A percentile compares a stretch with the other conserved stretches of the same genome.
These are phyloP conservation scores for Barnettozyma californica DNA, from an alignment of 805 yeast species.

Conservation along the genomic window DNA sequence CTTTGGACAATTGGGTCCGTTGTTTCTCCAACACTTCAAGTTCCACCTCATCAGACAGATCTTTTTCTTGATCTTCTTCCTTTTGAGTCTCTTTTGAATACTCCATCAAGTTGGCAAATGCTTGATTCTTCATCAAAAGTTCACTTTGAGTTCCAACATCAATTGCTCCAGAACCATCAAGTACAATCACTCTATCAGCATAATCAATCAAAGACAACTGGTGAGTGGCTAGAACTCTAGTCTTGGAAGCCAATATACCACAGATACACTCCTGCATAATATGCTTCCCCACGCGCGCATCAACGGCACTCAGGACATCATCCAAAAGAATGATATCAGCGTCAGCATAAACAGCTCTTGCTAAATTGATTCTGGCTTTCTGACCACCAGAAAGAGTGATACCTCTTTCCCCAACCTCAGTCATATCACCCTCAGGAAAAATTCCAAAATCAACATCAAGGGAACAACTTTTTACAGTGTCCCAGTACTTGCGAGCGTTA, in stretches of 20 bases:
- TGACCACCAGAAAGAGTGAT: constrained; percentile 76
- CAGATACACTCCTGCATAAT: constrained; percentile 64
- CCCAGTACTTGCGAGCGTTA: constrained; percentile 44
- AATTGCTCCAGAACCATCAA: constrained; percentile 58
- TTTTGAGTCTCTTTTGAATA: constrained; percentile 32
- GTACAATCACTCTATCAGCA: constrained; percentile 66
- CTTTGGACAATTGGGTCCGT: constrained; percentile 19
- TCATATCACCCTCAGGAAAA: constrained; percentile 66
- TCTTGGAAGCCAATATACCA: constrained; percentile 51
- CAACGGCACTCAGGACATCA: constrained; percentile 70
- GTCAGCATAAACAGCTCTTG: constrained; percentile 63
- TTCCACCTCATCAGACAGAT: constrained; percentile 24
- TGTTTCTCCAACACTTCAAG: constrained; percentile 21
- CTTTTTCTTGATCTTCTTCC: constrained; percentile 25
- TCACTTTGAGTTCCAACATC: constrained; percentile 58
- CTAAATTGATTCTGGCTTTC: constrained; percentile 58
- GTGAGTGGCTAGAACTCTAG: constrained; percentile 79
- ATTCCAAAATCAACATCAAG: constrained; percentile 54
- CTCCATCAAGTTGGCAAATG: constrained; percentile 48
- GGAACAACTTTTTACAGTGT: constrained; percentile 59
- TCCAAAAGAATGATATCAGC: constrained; percentile 56
- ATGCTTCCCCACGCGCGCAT: constrained; percentile 73
- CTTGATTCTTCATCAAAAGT: constrained; percentile 37
- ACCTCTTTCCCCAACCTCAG: constrained; percentile 82
- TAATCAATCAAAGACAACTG: constrained; percentile 65